Base-by-base conservation (phyloP, 2,329 filamentous ascomycete species). In the Penicillium olsonii region DNA sequence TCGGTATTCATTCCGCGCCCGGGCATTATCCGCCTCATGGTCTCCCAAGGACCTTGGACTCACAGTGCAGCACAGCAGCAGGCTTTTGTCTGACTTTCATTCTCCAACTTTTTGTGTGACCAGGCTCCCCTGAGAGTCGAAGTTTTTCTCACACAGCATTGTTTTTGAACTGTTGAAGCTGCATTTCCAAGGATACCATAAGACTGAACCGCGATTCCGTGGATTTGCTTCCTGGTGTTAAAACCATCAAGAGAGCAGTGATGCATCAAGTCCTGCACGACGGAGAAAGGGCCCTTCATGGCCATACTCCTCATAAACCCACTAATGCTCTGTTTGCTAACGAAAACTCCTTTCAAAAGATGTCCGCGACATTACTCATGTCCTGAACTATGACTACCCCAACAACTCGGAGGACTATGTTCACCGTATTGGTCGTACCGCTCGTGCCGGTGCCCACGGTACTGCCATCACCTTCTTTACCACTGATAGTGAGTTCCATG, bases 291-390 rank as follows among this genome's bases (percentile, higher is more conserved):
- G 80, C 70, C 71, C 68, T 61, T 63, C 64, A 49, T 58, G 68
- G 68, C 69, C 72, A 71, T 71, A 64, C 71, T 71, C 64, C 62
- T 71, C 56, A 59, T 62, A 62, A 46, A 40, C 50, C 49, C 55
- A 69, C 64, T 69, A 67, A 68, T 80, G 78, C 78, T 76, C 79
- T 82, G 67, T 68, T 73, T 84, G 84, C 90, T 95, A 95, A 95
- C 88, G 82, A 84, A 54, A 57, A 55, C 75, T 82, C 72, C 78
- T 39, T 55, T 31, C 29, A 31, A 71, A 96, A 97, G 94, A 99
- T 88, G 94, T 99, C 81, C 92, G 92, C 80, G 95, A 99, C 84
- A 99, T 99, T 81, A 97, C 94, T 78, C 94, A 99, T 80, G 94
- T 99, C 78, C 84, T 99, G 79, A 97, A 97, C 86, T 96, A 97